Conservation (phyloP, 2,329 filamentous ascomycete genomes). For the Dissoconium aciculare region DNA sequence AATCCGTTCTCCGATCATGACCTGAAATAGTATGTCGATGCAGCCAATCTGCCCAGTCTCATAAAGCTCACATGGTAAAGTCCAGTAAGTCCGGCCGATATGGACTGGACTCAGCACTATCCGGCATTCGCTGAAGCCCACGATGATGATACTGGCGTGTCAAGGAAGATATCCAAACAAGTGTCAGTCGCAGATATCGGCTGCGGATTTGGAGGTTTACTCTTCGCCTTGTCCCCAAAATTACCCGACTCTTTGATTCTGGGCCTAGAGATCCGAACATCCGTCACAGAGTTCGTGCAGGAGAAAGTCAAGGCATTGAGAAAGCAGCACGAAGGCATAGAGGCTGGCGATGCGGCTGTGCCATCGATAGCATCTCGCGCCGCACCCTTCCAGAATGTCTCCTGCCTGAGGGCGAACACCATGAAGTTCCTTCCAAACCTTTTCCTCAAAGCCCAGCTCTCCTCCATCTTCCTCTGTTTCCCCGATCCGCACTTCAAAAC, state of each 20-base stretch:
- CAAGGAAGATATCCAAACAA: slow-evolving; percentile 40
- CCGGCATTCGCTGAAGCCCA: slow-evolving; percentile 45
- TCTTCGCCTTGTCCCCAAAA: slow-evolving; percentile 68
- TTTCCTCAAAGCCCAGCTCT: slow-evolving; percentile 66
- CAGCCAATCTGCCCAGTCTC: background rate
- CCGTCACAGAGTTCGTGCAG: slow-evolving; percentile 81
- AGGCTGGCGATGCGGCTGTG: slow-evolving; percentile 3
- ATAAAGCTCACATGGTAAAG: slow-evolving; percentile 33
- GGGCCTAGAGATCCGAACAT: slow-evolving; percentile 81
- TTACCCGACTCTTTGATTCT: slow-evolving; percentile 72
- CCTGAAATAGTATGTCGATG: slow-evolving; percentile 57
- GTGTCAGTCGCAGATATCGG: slow-evolving; percentile 94
- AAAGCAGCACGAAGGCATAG: slow-evolving; percentile 31
- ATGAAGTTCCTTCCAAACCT: slow-evolving; percentile 99
- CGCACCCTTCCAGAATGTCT: slow-evolving; percentile 64
- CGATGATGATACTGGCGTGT: slow-evolving; percentile 3
- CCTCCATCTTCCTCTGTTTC: slow-evolving; percentile 94
- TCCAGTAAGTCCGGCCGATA: slow-evolving; percentile 60
- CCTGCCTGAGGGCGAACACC: slow-evolving; percentile 78
- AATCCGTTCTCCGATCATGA: slow-evolving; percentile 96
- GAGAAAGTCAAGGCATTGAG: slow-evolving; percentile 75
- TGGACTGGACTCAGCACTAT: slow-evolving; percentile 84
- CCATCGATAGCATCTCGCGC: no score
- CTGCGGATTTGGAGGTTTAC: slow-evolving; percentile 84
- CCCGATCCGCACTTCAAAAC: slow-evolving; percentile 97